Conservation (phyloP, 495 filamentous ascomycete species). For the Hypoxylon subgilvum region DNA sequence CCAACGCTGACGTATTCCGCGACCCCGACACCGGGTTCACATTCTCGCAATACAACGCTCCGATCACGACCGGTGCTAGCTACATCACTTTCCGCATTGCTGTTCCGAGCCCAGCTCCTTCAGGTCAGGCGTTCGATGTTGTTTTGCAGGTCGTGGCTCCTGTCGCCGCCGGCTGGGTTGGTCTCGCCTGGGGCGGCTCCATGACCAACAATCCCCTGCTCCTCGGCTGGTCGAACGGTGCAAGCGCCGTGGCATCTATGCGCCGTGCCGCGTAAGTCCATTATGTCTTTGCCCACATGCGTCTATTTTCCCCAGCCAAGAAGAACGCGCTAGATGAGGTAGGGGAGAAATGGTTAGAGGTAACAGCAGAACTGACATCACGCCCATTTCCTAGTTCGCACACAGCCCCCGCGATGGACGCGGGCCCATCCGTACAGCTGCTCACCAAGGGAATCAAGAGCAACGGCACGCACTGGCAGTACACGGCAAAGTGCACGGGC, state of each 20-base stretch:
- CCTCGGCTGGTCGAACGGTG: slow-evolving; percentile 44
- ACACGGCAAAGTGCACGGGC: slow-evolving; percentile 51
- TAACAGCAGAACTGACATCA: slow-evolving; percentile 1
- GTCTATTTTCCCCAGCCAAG: neutral
- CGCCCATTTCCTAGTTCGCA: slow-evolving; percentile 44
- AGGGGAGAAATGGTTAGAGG: no score
- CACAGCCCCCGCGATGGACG: slow-evolving; percentile 39
- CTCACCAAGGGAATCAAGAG: slow-evolving; percentile 44
- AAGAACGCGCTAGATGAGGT: slow-evolving; percentile 16
- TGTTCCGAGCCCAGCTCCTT: slow-evolving; percentile 40
- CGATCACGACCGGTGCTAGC: slow-evolving; percentile 46
- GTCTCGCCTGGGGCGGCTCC: slow-evolving; percentile 50
- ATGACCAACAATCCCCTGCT: slow-evolving; percentile 51
- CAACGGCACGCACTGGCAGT: slow-evolving; percentile 55
- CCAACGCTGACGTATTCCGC: slow-evolving; percentile 41
- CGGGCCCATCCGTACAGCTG: slow-evolving; percentile 41
- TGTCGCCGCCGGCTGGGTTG: slow-evolving; percentile 50
- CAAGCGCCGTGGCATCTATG: slow-evolving; percentile 39
- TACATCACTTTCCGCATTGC: slow-evolving; percentile 51
- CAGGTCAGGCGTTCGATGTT: slow-evolving; percentile 43
- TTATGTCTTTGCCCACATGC: neutral
- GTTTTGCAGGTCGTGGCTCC: slow-evolving; percentile 54
- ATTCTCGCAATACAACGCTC: slow-evolving; percentile 49
- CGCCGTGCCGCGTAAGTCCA: slow-evolving; percentile 49
- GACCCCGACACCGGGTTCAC: slow-evolving; percentile 59